phyloP scores from a whole-genome alignment of 2,329 filamentous ascomycete species.

The Ascosphaera apis region DNA sequence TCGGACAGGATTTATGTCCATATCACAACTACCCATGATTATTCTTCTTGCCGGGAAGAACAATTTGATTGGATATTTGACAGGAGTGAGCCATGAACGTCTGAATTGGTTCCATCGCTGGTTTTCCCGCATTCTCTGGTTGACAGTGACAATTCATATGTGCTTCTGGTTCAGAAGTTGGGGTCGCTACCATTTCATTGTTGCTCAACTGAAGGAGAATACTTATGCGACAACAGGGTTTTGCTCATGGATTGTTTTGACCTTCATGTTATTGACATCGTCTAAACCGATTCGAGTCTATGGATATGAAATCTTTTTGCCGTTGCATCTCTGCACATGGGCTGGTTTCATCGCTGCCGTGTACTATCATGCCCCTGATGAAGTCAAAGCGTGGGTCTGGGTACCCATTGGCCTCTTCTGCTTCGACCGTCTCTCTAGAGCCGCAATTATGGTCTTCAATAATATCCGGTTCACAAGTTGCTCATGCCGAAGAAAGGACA shows the following conservation, averaged over 20 bases:
- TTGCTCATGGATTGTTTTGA: conserved; percentile 27
- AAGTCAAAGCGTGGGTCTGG: conserved; percentile 24
- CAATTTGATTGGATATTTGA: conserved; percentile 28
- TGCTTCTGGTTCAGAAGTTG: conserved; percentile 31
- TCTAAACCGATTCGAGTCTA: conserved; percentile 25
- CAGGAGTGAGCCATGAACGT: conserved; percentile 26
- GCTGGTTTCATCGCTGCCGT: conserved; percentile 25
- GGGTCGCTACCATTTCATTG: conserved; percentile 27
- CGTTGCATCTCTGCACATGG: conserved; percentile 30
- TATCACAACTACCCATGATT: conserved; percentile 31
- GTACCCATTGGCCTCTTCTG: conserved; percentile 23
- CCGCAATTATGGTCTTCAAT: conserved; percentile 14
- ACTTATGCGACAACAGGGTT: conserved; percentile 27
- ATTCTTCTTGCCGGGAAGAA: conserved; percentile 32
- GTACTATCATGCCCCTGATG: conserved; percentile 24
- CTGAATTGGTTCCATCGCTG: conserved; percentile 31
- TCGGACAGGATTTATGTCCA: conserved; percentile 29
- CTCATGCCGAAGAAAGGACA: conserved; percentile 3
- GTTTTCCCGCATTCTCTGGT: conserved; percentile 27
- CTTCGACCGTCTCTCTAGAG: conserved; percentile 22
- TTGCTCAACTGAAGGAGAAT: conserved; percentile 25
- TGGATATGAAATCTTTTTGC: conserved; percentile 31
- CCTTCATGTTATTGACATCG: conserved; percentile 29
- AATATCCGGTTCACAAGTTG: conserved; percentile 14
- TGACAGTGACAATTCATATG: conserved; percentile 31